phyloP scores from a whole-genome alignment of 2,329 filamentous ascomycete genomes.

The Rutstroemia sydowiana region DNA sequence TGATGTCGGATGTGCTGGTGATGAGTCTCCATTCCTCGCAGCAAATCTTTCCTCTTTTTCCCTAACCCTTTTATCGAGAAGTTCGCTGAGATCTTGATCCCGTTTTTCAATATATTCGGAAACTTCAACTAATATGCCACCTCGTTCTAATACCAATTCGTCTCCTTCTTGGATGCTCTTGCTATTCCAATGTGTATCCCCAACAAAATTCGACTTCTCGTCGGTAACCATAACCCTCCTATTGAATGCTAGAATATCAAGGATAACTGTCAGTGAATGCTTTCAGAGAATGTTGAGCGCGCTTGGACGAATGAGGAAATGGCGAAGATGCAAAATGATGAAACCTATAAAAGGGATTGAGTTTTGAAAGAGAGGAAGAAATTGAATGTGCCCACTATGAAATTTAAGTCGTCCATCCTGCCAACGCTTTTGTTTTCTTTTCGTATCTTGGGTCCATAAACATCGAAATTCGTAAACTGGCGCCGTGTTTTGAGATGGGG shows the following conservation, averaged over 20 bases:
- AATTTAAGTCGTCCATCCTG: slow-evolving; percentile 84
- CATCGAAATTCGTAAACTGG: slow-evolving; percentile 80
- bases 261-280: too few species aligned
- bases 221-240: slow-evolving; percentile 87
- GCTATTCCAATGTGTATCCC: slow-evolving; percentile 74
- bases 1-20: slow-evolving; percentile 24
- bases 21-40: slow-evolving; percentile 26
- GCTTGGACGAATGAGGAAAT: too few species aligned
- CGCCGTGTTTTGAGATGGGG: slow-evolving; percentile 43
- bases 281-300: too few species aligned
- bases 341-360: too few species aligned
- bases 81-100: slow-evolving; percentile 69
- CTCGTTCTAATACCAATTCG: slow-evolving; percentile 70
- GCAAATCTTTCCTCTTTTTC: slow-evolving; percentile 44
- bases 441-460: slow-evolving; percentile 79
- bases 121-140: slow-evolving; percentile 72
- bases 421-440: slow-evolving; percentile 85
- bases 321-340: too few species aligned
- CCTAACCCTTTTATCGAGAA: slow-evolving; percentile 63
- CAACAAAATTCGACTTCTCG: slow-evolving; percentile 69
- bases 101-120: slow-evolving; percentile 64
- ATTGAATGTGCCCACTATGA: slow-evolving; percentile 43
- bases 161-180: slow-evolving; percentile 71
- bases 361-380: too few species aligned
- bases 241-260: slow-evolving; percentile 56